phyloP scores from a whole-genome alignment of 495 filamentous ascomycete species.

The Chlorociboria aeruginascens region DNA sequence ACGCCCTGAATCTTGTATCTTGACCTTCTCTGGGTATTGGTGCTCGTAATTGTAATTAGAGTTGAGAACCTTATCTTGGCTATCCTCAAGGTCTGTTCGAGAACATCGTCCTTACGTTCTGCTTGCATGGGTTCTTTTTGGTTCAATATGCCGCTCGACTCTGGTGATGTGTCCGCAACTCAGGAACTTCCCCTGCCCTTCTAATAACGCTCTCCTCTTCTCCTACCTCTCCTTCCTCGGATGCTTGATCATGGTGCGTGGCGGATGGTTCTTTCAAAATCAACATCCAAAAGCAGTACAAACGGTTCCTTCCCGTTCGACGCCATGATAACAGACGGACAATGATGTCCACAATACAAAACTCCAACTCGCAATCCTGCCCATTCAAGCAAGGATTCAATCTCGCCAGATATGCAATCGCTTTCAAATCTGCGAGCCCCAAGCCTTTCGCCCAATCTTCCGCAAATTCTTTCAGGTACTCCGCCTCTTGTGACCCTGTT shows the following conservation, averaged over 20 bases:
- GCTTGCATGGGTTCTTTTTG: too few relatives aligned
- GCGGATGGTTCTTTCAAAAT: conserved; percentile 36
- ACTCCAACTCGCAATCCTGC: conserved; percentile 58
- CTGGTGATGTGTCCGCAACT: too few relatives aligned
- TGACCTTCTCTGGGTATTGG: background rate
- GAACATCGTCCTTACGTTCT: too few relatives aligned
- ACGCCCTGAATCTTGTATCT: background rate
- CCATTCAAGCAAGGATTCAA: conserved; percentile 70
- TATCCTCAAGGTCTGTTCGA: too few relatives aligned
- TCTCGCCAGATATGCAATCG: conserved; percentile 57
- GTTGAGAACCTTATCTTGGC: too few relatives aligned
- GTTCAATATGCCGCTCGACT: too few relatives aligned
- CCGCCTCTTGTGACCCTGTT: too few relatives aligned
- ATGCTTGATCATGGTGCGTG: conserved; percentile 32
- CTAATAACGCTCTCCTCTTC: too few relatives aligned
- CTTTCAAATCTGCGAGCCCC: conserved; percentile 59
- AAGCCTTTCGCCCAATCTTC: too few relatives aligned
- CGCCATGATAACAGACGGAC: conserved; percentile 1
- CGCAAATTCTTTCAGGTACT: too few relatives aligned
- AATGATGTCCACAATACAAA: conserved; percentile 77
- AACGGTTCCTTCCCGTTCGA: conserved; percentile 23
- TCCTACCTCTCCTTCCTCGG: conserved; percentile 19
- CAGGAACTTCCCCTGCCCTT: too few relatives aligned
- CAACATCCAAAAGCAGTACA: conserved; percentile 35
- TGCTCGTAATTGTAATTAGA: background rate